Evolutionary conservation across 441 rosid species (phyloP).

Genomic region (Hura crepitans): DNA sequence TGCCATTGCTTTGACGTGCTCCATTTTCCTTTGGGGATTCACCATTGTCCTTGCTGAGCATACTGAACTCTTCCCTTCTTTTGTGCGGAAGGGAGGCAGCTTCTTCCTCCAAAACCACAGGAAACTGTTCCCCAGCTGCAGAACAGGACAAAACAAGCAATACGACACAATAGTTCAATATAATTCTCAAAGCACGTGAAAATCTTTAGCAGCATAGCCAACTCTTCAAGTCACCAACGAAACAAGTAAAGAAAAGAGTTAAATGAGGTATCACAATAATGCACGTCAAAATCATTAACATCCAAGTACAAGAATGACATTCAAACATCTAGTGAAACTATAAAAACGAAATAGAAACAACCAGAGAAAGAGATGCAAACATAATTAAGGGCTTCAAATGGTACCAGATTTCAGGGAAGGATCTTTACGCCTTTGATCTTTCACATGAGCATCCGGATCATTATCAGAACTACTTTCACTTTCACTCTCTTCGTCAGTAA

Average conservation of each 20-base stretch:
- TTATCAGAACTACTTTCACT: conserved; percentile 51
- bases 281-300: no score
- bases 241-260: no score
- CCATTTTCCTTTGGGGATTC: conserved; percentile 60
- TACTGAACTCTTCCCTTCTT: no score
- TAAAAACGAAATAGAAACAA: no score
- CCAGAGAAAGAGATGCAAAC: no score
- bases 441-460: conserved; percentile 38
- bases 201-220: no score
- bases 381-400: conserved; percentile 1
- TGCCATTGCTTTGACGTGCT: conserved; percentile 45
- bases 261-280: no score
- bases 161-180: neutral
- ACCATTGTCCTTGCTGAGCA: conserved; percentile 46
- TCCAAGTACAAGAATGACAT: no score
- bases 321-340: no score
- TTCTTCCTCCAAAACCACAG: conserved; percentile 40
- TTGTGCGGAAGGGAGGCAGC: conserved; percentile 35
- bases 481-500: conserved; percentile 49
- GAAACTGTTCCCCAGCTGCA: conserved; percentile 41
- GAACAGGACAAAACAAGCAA: conserved; percentile 10
- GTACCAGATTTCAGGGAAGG: conserved; percentile 50
- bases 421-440: conserved; percentile 38
- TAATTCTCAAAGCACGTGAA: no score
- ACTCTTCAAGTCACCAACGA: no score